Percentiles rank a stretch among this genome's conserved stretches.
Evolutionary conservation across 2,329 filamentous ascomycete genomes (phyloP).

Genomic region (Phialocephala subalpina): DNA sequence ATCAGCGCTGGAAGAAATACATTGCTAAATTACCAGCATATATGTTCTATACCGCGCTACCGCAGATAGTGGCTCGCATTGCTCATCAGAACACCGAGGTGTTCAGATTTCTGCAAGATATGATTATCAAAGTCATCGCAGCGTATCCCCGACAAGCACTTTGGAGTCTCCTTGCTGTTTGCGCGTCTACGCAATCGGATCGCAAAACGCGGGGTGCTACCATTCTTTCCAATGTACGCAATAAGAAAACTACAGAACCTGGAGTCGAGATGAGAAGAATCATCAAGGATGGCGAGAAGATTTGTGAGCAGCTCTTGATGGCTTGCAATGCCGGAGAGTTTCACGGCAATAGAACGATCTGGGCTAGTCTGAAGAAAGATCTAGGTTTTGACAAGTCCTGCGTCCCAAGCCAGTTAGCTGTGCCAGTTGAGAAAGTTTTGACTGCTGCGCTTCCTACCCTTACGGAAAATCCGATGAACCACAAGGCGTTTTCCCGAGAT

Average conservation of each 20-base stretch:
- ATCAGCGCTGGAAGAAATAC: conserved; percentile 82
- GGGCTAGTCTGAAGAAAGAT: conserved; percentile 78
- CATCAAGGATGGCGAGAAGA: conserved; percentile 80
- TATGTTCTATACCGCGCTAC: conserved; percentile 82
- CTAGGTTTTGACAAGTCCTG: conserved; percentile 83
- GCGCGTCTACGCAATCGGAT: conserved; percentile 80
- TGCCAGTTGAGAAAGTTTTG: conserved; percentile 86
- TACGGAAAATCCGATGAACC: conserved; percentile 76
- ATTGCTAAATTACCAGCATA: conserved; percentile 75
- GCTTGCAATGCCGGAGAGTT: conserved; percentile 82
- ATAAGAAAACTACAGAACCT: conserved; percentile 58
- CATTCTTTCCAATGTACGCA: conserved; percentile 58
- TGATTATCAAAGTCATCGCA: conserved; percentile 86
- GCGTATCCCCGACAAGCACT: conserved; percentile 90
- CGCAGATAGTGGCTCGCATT: conserved; percentile 96
- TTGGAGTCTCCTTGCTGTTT: conserved; percentile 89
- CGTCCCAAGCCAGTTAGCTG: conserved; percentile 84
- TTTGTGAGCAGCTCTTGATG: conserved; percentile 81
- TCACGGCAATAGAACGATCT: conserved; percentile 70
- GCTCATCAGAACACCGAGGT: conserved; percentile 83
- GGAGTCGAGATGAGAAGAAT: conserved; percentile 71
- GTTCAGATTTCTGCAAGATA: conserved; percentile 77
- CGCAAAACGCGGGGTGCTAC: conserved; percentile 62
- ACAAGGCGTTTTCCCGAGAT: conserved; percentile 88
- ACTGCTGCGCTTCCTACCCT: conserved; percentile 80